Evolutionary conservation across 2,329 filamentous ascomycete genomes (phyloP), one percentile per base, ranked within the genome.

Genomic region (Aspergillus flavus): DNA sequence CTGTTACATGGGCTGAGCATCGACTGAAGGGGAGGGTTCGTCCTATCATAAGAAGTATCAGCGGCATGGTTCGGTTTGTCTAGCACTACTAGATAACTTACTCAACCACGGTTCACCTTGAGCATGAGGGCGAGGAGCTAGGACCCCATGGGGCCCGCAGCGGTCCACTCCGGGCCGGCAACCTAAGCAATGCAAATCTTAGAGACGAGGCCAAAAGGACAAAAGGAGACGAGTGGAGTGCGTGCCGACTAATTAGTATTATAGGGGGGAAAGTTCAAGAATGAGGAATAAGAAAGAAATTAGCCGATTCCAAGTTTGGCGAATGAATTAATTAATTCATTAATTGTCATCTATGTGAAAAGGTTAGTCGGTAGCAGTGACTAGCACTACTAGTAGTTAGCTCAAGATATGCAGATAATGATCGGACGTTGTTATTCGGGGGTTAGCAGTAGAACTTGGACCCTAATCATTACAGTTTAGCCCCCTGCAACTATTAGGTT

Each of bases 161-260:
- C 68, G 68, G 66, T 69, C 69, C 69, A 71, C 68, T 68, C 69
- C 69, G 69, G 69, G 46, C 69, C 69, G 69, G 64, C 64, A 68
- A 62, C 60, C 68, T 68, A 69, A 68, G 69, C 68, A 69, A 62
- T 66, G 68, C 66, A 68, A 69, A 69, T 68, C 68, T 50, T 67
- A 21, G 26, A 32, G n/a, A 12, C 16, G 10, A n/a, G 28, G n/a
- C 26, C 48, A 52, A 41, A 16, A 32, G 48, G 28, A 52, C 48
- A n/a, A 32, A 52, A 52, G 19, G 48, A 52, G 48, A 52, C 9
- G 48, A 52, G 48, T 52, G 48, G 48, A 34, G 48, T 1, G 48
- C 16, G 19, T 9, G 7, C 23, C 16, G 1, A 19, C 10, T 30
- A 50, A 7, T 30, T 50, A 16, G 43, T 23, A 43, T 41, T 41